Evolutionary conservation across 805 yeast species (phyloP), one percentile per base, ranked within the genome.

Genomic region (Candida vaughaniae): DNA sequence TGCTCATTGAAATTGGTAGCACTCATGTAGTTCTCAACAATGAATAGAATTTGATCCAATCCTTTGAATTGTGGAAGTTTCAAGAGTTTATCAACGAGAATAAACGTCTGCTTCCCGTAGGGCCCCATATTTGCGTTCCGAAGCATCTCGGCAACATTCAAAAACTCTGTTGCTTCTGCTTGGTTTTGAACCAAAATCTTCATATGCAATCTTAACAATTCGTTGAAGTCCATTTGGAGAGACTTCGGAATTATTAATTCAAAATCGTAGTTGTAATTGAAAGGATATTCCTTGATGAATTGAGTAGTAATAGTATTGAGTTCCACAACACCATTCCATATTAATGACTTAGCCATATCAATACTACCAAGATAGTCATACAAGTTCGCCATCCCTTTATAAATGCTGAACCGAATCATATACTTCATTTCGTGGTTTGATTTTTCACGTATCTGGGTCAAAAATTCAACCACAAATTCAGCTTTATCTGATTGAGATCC

Each of bases 21-120:
- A 9, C 60, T 57, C 31, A 66, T 47, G 40, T 55, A 46, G n/a
- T 51, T 42, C 42, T 66, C 71, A 36, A 60, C 52, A 15, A 48
- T 39, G 5, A 37, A 30, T 5, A 66, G 42, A 7, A 57, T 43
- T 10, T 14, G 15, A 6, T 35, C 16, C n/a, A 42, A 20, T 8
- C 27, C 34, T 15, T 29, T n/a, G 11, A 18, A 22, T 8, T 33
- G 32, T 3, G 31, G 28, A 6, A 35, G 12, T 4, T 30, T 32
- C 11, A 40, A 12, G n/a, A 48, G 15, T 14, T 41, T 40, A 3
- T 29, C 25, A 12, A 53, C 30, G 6, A 58, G 20, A 6, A 25
- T 22, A 33, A 45, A 42, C 33, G 51, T 48, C 30, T 55, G 60
- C 18, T 26, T 17, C 5, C 57, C 58, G 4, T 51, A 48, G 14